Evolutionary conservation across 805 yeast genomes (phyloP), one percentile per base, ranked within the genome.

Genomic region (Yarrowia sp.): DNA sequence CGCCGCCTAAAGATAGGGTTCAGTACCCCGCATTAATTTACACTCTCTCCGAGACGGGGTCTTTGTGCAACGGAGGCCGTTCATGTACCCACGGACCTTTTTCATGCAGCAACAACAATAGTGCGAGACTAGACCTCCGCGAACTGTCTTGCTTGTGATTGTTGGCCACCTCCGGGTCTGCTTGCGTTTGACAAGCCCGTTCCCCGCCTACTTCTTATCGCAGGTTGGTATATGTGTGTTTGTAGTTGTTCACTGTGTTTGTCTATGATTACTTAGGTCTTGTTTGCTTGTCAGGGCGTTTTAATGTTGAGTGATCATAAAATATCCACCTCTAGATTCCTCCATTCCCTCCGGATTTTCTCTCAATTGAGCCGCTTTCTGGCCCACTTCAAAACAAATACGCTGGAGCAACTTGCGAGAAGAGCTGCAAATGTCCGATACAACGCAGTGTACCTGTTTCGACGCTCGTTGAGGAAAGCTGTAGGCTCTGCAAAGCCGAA

Each of bases 221-320:
- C n/a, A n/a, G n/a, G n/a, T n/a, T n/a, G n/a, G n/a, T n/a, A n/a
- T n/a, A n/a, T n/a, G n/a, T n/a, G n/a, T n/a, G n/a, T n/a, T n/a
- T n/a, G n/a, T n/a, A n/a, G n/a, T n/a, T n/a, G n/a, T n/a, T n/a
- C n/a, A n/a, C n/a, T n/a, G n/a, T n/a, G n/a, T n/a, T n/a, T n/a
- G n/a, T n/a, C n/a, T n/a, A n/a, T n/a, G n/a, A n/a, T n/a, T n/a
- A n/a, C n/a, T 22, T 44, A 18, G 14, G 50, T 22, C 4, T 31
- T 15, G 35, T 5, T 31, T 9, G 14, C 18, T 15, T n/a, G 13
- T 33, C 4, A 42, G 38, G 6, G 9, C 13, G 2, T 18, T 51
- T 51, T 51, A 36, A 42, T 51, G 58, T 51, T 51, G 58, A 51
- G 58, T 51, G 38, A 51, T 51, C 58, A 51, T 36, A 36, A 51